Evolutionary conservation across 2,329 filamentous ascomycete genomes (phyloP).

Genomic region (Paecilomyces variotii): DNA sequence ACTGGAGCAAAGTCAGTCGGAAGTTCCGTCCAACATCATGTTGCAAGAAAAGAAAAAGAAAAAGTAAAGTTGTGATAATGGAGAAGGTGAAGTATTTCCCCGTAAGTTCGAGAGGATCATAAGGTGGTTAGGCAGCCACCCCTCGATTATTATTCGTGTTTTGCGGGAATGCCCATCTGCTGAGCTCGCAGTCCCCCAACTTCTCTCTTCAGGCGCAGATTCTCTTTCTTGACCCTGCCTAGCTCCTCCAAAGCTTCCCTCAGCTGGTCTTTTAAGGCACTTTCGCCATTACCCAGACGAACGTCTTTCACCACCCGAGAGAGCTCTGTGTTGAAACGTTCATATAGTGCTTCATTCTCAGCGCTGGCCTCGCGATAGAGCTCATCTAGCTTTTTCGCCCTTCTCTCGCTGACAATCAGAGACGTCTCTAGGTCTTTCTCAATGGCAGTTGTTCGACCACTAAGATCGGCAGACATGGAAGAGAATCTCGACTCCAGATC

Average conservation of each 20-base stretch:
- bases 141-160: constrained; percentile 20
- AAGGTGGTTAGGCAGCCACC: not conserved
- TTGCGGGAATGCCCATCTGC: constrained; percentile 23
- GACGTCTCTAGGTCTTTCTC: constrained; percentile 64
- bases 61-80: not conserved
- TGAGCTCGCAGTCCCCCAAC: constrained; percentile 60
- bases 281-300: constrained; percentile 67
- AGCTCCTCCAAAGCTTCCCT: constrained; percentile 71
- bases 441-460: constrained; percentile 54
- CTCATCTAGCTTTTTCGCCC: constrained; percentile 76
- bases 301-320: constrained; percentile 72
- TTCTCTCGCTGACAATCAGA: constrained; percentile 65
- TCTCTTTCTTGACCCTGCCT: constrained; percentile 73
- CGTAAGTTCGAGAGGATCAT: not conserved
- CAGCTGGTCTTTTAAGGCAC: constrained; percentile 64
- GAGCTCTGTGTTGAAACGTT: constrained; percentile 85
- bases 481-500: constrained; percentile 62
- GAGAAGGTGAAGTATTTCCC: not conserved
- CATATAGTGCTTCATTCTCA: constrained; percentile 88
- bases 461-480: constrained; percentile 50
- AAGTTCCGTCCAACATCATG: not conserved
- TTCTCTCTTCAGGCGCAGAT: constrained; percentile 72
- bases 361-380: constrained; percentile 79
- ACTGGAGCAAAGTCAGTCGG: not conserved
- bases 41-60: not conserved